phyloP scores from a whole-genome alignment of 2,329 filamentous ascomycete genomes.

The Phialocephala sp. region DNA sequence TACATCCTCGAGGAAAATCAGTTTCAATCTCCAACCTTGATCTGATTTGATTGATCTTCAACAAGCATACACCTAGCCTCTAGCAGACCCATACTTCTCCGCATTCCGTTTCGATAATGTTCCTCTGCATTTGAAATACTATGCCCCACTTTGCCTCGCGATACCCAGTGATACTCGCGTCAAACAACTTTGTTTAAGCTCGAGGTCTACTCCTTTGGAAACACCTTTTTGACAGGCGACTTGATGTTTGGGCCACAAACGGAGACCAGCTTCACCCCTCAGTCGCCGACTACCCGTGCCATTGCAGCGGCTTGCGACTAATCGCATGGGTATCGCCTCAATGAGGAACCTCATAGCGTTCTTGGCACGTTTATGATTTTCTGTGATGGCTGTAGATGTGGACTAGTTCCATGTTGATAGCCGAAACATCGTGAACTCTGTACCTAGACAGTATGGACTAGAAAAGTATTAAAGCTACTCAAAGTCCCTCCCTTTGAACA shows the following conservation, averaged over 20 bases:
- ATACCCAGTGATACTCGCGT: conserved; percentile 8
- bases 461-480: conserved; percentile 38
- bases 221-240: conserved; percentile 11
- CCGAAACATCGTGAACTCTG: conserved; percentile 10
- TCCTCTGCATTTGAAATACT: conserved; percentile 12
- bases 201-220: conserved; percentile 11
- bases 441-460: background rate
- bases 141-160: conserved; percentile 19
- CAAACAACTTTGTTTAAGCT: background rate
- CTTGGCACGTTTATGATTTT: conserved; percentile 28
- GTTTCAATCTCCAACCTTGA: conserved; percentile 19
- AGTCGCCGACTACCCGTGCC: conserved; percentile 12
- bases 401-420: conserved; percentile 3
- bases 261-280: conserved; percentile 2
- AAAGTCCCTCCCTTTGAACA: conserved; percentile 30
- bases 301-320: background rate
- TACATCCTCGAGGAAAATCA: conserved; percentile 1
- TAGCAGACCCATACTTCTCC: conserved; percentile 25
- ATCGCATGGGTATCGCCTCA: conserved; percentile 18
- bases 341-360: conserved; percentile 16
- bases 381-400: background rate
- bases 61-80: background rate
- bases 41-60: conserved; percentile 23
- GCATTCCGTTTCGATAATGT: conserved; percentile 27
- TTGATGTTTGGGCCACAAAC: background rate